Evolutionary conservation across 2,329 filamentous ascomycete species (phyloP).

Genomic region (Rutstroemia sp.): DNA sequence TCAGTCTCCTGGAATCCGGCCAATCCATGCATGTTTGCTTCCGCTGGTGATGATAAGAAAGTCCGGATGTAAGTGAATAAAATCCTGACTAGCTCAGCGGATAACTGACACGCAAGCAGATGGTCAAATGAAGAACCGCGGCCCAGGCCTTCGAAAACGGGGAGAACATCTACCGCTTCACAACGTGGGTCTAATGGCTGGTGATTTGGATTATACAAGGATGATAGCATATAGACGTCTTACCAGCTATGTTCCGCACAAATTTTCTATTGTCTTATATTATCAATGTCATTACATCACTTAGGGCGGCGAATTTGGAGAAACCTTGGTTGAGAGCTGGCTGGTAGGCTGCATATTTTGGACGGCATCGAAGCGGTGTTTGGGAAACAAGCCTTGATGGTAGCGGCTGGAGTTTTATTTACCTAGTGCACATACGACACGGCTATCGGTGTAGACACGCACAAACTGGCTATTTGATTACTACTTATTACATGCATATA

Average conservation of each 20-base stretch:
- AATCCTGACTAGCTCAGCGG: not conserved
- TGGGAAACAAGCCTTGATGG: not conserved
- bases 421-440: not conserved
- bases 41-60: constrained; percentile 78
- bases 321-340: not conserved
- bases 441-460: not conserved
- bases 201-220: constrained; percentile 9
- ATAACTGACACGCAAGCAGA: constrained; percentile 11
- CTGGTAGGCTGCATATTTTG: constrained; percentile 5
- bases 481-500: not conserved
- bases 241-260: not conserved
- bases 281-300: constrained; percentile 2
- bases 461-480: not conserved
- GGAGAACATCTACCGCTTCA: constrained; percentile 14
- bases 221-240: constrained; percentile 2
- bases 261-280: constrained; percentile 8
- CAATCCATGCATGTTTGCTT: constrained; percentile 78
- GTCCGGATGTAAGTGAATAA: constrained; percentile 70
- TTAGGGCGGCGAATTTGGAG: constrained; percentile 9
- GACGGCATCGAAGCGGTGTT: constrained; percentile 6
- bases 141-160: constrained; percentile 6
- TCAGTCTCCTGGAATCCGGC: constrained; percentile 82
- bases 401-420: not conserved
- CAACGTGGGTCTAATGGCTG: constrained; percentile 18
- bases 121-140: constrained; percentile 20